phyloP scores from a whole-genome alignment of 345 rosid genomes.

The Rhodamnia rubescens region DNA sequence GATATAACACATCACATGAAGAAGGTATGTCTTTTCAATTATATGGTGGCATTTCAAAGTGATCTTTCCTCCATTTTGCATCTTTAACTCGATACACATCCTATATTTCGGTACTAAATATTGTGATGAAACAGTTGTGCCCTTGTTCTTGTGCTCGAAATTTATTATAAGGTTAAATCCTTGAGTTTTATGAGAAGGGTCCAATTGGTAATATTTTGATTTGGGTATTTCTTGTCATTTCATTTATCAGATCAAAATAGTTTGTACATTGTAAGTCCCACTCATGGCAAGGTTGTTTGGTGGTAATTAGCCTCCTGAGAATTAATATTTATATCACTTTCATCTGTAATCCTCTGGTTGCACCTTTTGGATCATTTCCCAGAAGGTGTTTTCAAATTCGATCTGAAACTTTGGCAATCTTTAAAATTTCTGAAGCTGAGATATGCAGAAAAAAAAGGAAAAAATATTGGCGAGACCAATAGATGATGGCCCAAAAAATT shows the following conservation, averaged over 20 bases:
- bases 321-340: background rate
- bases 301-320: background rate
- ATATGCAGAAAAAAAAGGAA: background rate
- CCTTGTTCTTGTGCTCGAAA: background rate
- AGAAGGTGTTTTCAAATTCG: background rate
- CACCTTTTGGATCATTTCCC: background rate
- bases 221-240: background rate
- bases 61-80: background rate
- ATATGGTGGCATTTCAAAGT: background rate
- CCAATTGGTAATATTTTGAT: background rate
- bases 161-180: background rate
- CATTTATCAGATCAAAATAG: background rate
- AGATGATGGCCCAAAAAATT: background rate
- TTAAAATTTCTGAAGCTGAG: background rate
- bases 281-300: background rate
- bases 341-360: background rate
- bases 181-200: background rate
- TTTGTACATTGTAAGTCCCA: background rate
- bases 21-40: slow-evolving; percentile 35
- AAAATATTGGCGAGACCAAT: background rate
- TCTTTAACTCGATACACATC: background rate
- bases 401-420: background rate
- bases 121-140: background rate
- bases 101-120: background rate
- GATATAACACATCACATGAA: slow-evolving; percentile 68